Evolutionary conservation across 2,329 filamentous ascomycete genomes (phyloP).

Genomic region (Westerdykella sp.): DNA sequence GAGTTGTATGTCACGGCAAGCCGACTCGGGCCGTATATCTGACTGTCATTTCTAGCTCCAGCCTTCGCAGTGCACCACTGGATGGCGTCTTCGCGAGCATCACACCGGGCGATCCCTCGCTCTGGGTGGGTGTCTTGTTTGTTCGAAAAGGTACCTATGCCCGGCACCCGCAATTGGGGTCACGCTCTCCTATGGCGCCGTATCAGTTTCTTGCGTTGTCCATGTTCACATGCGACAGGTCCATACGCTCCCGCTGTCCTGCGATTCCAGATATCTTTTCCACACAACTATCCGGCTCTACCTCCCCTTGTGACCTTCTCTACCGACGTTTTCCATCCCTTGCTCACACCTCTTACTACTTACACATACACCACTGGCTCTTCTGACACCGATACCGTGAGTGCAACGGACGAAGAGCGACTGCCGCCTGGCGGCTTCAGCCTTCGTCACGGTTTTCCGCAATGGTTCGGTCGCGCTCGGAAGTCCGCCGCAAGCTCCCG

Average conservation of each 20-base stretch:
- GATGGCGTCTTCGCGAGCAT: constrained; percentile 82
- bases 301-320: constrained; percentile 83
- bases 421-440: constrained; percentile 87
- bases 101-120: constrained; percentile 68
- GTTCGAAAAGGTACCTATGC: constrained; percentile 66
- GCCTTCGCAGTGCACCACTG: constrained; percentile 74
- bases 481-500: constrained; percentile 26
- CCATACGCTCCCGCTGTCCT: constrained; percentile 84
- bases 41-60: constrained; percentile 52
- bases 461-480: constrained; percentile 63
- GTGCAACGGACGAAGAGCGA: constrained; percentile 74
- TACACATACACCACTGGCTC: constrained; percentile 80
- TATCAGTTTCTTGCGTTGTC: background rate
- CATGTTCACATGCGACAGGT: constrained; percentile 50
- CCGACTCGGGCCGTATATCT: constrained; percentile 14
- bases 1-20: constrained; percentile 61
- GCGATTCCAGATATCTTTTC: constrained; percentile 85
- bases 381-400: constrained; percentile 70
- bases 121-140: constrained; percentile 91
- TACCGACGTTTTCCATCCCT: constrained; percentile 90
- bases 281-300: constrained; percentile 67
- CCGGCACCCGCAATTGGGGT: constrained; percentile 1
- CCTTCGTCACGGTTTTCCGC: constrained; percentile 80
- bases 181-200: constrained; percentile 1
- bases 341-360: constrained; percentile 88